Percentiles rank a stretch among this genome's conserved stretches.
Evolutionary conservation across 805 yeast genomes (phyloP).

Genomic region (Ogataea paraovalis): DNA sequence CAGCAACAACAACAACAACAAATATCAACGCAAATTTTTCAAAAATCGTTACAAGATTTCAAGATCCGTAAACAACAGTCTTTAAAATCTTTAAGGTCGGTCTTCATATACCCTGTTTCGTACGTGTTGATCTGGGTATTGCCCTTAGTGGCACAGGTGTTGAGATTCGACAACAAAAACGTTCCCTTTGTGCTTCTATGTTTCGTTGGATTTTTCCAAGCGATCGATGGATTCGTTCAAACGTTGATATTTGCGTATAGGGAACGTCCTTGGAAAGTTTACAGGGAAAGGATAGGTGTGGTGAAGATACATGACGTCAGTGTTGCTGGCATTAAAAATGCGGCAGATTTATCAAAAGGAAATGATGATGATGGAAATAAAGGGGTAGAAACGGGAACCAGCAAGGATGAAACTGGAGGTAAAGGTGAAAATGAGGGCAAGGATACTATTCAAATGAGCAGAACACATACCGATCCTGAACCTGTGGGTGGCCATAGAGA

Average conservation of each 20-base stretch:
- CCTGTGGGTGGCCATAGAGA: background rate
- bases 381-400: too few species aligned
- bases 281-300: background rate
- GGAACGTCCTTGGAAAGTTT: conserved; percentile 21
- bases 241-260: conserved; percentile 14
- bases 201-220: conserved; percentile 12
- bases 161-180: conserved; percentile 6
- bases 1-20: background rate
- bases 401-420: too few species aligned
- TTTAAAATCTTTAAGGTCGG: conserved; percentile 11
- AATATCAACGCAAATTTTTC: conserved; percentile 9
- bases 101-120: conserved; percentile 17
- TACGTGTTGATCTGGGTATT: conserved; percentile 16
- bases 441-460: too few species aligned
- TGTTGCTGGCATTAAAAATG: too few species aligned
- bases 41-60: conserved; percentile 15
- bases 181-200: conserved; percentile 10
- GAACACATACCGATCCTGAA: too few species aligned
- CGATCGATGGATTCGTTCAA: conserved; percentile 19
- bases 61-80: conserved; percentile 16
- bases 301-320: background rate
- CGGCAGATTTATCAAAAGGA: too few species aligned
- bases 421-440: too few species aligned
- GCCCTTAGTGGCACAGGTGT: conserved; percentile 14
- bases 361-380: background rate